Evolutionary conservation across 2,329 filamentous ascomycete genomes (phyloP).

Genomic region (Trichocomaceae sp.): DNA sequence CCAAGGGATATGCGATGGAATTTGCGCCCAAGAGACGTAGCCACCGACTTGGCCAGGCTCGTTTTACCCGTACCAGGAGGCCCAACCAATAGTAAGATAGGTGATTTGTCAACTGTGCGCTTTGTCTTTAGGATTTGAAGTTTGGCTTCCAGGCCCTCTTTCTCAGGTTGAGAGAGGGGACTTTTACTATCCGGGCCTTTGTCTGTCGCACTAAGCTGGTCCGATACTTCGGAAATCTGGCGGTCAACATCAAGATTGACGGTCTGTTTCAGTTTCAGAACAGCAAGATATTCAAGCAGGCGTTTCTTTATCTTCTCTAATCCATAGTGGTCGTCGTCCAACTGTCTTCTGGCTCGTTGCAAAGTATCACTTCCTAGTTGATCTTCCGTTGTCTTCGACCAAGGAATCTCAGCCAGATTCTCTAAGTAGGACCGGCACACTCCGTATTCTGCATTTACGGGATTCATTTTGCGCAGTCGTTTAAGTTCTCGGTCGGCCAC

Average conservation of each 20-base stretch:
- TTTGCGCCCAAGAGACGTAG: constrained; percentile 83
- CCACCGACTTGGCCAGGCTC: constrained; percentile 86
- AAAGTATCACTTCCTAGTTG: constrained; percentile 76
- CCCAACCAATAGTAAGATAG: constrained; percentile 86
- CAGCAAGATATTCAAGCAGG: constrained; percentile 87
- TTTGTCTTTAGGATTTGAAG: constrained; percentile 71
- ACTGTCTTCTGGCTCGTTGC: constrained; percentile 71
- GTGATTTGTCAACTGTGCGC: constrained; percentile 88
- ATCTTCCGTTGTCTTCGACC: constrained; percentile 78
- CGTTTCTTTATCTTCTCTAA: constrained; percentile 97
- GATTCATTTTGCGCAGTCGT: constrained; percentile 88
- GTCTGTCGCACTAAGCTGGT: constrained; percentile 15
- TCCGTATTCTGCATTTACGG: constrained; percentile 91
- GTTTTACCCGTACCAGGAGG: constrained; percentile 96
- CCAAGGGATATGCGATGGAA: constrained; percentile 96
- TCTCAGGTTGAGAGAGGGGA: constrained; percentile 40
- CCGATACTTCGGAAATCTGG: constrained; percentile 57
- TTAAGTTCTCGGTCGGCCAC: constrained; percentile 86
- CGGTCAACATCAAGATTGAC: constrained; percentile 77
- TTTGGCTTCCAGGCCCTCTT: constrained; percentile 51
- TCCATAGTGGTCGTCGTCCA: constrained; percentile 94
- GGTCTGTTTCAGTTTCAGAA: constrained; percentile 89
- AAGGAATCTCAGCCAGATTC: constrained; percentile 88
- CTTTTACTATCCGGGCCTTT: constrained; percentile 55
- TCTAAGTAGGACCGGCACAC: constrained; percentile 91